phyloP scores from a whole-genome alignment of 1,284 basidiomycete species.

The Moesziomyces antarcticus region DNA sequence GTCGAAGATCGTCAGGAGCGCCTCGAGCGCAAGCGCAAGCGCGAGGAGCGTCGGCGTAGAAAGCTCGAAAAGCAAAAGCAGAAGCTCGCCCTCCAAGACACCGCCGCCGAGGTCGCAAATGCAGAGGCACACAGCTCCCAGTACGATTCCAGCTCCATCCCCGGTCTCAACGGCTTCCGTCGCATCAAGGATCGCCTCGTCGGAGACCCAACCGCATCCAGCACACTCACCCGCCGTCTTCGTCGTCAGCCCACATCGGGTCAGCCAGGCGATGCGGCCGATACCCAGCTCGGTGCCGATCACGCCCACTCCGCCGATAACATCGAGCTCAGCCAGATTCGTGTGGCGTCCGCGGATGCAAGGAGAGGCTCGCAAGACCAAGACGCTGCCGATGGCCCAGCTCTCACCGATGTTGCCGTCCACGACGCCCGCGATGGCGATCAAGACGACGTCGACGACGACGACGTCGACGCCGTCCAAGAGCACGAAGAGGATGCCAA shows the following conservation, averaged over 20 bases:
- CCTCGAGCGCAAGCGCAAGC: constrained; percentile 48
- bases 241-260: constrained; percentile 21
- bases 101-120: constrained; percentile 15
- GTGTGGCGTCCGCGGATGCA: constrained; percentile 15
- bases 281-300: constrained; percentile 2
- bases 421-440: constrained; percentile 12
- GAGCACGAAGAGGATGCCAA: constrained; percentile 16
- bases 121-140: constrained; percentile 42
- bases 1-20: constrained; percentile 64
- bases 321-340: constrained; percentile 43
- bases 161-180: constrained; percentile 43
- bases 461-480: not conserved
- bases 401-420: constrained; percentile 17
- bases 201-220: constrained; percentile 22
- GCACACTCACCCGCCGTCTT: constrained; percentile 31
- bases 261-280: constrained; percentile 15
- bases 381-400: constrained; percentile 1
- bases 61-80: constrained; percentile 51
- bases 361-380: constrained; percentile 1
- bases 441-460: constrained; percentile 1
- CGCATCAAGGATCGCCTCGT: constrained; percentile 46
- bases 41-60: constrained; percentile 47
- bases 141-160: constrained; percentile 47
- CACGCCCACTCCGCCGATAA: constrained; percentile 20
- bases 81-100: constrained; percentile 31